Conservation (phyloP, 495 filamentous ascomycete genomes). For the Penicillium egyptiacum region DNA sequence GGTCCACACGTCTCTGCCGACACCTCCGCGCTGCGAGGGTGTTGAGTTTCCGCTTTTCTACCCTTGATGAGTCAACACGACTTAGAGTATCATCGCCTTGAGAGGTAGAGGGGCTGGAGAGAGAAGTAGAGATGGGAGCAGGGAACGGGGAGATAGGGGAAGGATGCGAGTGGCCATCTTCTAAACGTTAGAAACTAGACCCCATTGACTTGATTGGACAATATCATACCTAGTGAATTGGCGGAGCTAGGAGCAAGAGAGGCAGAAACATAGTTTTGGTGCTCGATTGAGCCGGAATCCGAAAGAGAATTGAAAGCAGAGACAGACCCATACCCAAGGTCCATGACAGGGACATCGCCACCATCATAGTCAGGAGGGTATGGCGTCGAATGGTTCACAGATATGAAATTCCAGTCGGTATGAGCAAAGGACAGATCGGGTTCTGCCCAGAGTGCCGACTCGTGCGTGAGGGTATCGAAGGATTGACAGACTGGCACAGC, state of each 20-base stretch:
- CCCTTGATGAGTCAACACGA: conserved; percentile 30
- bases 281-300: conserved; percentile 25
- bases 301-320: conserved; percentile 29
- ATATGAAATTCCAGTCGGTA: conserved; percentile 31
- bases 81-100: conserved; percentile 21
- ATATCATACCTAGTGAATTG: conserved; percentile 27
- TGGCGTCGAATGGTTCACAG: conserved; percentile 15
- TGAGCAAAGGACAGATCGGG: conserved; percentile 25
- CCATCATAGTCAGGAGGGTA: conserved; percentile 19
- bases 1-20: conserved; percentile 67
- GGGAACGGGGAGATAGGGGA: conserved; percentile 27
- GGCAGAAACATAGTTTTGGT: conserved; percentile 5
- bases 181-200: conserved; percentile 1
- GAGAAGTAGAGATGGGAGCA: conserved; percentile 19
- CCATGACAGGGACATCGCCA: conserved; percentile 16
- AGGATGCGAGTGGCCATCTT: conserved; percentile 24
- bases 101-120: conserved; percentile 26
- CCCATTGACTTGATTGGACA: too few species aligned
- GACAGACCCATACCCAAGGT: conserved; percentile 19
- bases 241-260: conserved; percentile 23
- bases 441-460: conserved; percentile 30
- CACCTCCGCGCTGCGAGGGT: conserved; percentile 70
- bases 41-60: conserved; percentile 63
- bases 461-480: conserved; percentile 23
- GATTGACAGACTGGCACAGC: conserved; percentile 20